A percentile compares a stretch with the other conserved stretches of the same genome.
Conservation (phyloP, 805 yeast genomes). For the Candida coquimbonensis region DNA sequence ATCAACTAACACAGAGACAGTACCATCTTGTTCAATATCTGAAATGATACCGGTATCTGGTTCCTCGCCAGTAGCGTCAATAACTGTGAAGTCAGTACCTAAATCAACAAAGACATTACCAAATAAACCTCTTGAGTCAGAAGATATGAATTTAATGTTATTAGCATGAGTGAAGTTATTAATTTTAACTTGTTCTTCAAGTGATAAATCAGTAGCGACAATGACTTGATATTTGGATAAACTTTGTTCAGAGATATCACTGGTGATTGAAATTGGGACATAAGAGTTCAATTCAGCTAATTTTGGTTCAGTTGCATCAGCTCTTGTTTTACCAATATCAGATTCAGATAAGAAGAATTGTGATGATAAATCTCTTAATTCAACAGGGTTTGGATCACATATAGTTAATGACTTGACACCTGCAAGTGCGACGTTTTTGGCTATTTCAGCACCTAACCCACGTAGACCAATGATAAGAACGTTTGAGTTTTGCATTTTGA, state of each 20-base stretch:
- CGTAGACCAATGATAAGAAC: slow-evolving; percentile 86
- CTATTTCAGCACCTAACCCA: slow-evolving; percentile 94
- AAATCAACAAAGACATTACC: slow-evolving; percentile 88
- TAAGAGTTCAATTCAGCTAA: slow-evolving; percentile 82
- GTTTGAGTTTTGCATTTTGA: slow-evolving; percentile 88
- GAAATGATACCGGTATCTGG: slow-evolving; percentile 82
- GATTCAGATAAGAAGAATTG: slow-evolving; percentile 73
- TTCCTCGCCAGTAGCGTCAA: slow-evolving; percentile 91
- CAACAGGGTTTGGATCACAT: slow-evolving; percentile 71
- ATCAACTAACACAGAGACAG: slow-evolving; percentile 90
- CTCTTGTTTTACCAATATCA: slow-evolving; percentile 79
- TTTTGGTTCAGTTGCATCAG: slow-evolving; percentile 55
- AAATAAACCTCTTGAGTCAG: slow-evolving; percentile 82
- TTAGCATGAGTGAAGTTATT: slow-evolving; percentile 68
- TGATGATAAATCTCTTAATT: slow-evolving; percentile 69
- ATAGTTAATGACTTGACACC: slow-evolving; percentile 90
- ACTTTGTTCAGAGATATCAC: slow-evolving; percentile 45
- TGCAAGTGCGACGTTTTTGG: slow-evolving; percentile 92
- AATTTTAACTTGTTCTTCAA: slow-evolving; percentile 70
- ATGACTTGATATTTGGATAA: slow-evolving; percentile 64
- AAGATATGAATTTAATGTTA: slow-evolving; percentile 71
- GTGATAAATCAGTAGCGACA: slow-evolving; percentile 71
- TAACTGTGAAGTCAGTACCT: slow-evolving; percentile 71
- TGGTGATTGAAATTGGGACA: slow-evolving; percentile 73
- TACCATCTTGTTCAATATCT: slow-evolving; percentile 80